Base-by-base conservation (phyloP, 169 alveolate genomes). In the Babesia ovis region DNA sequence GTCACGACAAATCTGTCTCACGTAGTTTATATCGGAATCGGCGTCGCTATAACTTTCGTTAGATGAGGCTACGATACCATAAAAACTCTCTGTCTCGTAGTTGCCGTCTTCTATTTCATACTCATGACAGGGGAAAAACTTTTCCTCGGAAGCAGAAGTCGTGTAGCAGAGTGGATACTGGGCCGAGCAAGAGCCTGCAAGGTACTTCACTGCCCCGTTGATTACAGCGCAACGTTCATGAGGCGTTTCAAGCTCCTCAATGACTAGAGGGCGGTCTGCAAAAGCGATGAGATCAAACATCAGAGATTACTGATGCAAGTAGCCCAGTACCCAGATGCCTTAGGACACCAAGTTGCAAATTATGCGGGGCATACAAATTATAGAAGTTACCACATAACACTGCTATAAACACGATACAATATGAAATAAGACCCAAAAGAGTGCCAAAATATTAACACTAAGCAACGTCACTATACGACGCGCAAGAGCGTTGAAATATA, bases 221-320 rank as follows among this genome's bases (percentile, higher is more conserved):
- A 67, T 35, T 39, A 68, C 86, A 9, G 70, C 53, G 22, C 57
- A 29, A 14, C 69, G 55, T n/a, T 81, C 84, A 27, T 51, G 53
- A 20, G 84, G 84, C 35, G 89, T 72, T 45, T 81, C 89, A n/a
- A 81, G 56, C 58, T 81, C 89, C 41, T 46, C 68, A 34, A 81
- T 45, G 14, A 45, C 84, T 67, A 81, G 56, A 20, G 89, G 89
- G 16, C 74, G 64, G 31, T 54, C 57, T 71, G 82, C 35, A 29
- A 32, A 42, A 2, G 29, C 18, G 53, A 32, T 64, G 32, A 48
- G 61, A 1, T 68, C 35, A 18, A 11, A 14, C 46, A 39, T 39
- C 20, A 35, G 58, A 23, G 31, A 50, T n/a, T 6, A 8, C n/a
- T 8, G 46, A 39, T 39, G 8, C 46, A 39, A 8, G 46, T n/a